Conservation (phyloP, 2,329 filamentous ascomycete species). For the Trichoderma harzianum region DNA sequence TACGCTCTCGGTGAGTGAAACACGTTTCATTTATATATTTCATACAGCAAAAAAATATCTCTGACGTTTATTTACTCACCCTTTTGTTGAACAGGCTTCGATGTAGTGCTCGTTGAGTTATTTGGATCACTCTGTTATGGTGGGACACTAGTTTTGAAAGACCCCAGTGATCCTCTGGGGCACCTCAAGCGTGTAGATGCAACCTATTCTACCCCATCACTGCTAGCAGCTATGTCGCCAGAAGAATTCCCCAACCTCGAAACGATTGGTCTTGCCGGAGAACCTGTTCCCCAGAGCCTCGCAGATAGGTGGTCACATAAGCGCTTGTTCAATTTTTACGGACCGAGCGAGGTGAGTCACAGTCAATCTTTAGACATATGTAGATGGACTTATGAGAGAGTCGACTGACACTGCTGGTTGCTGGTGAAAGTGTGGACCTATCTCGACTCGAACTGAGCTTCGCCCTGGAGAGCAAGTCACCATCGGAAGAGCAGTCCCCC, state of each 20-base stretch:
- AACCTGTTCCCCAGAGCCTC: neutral
- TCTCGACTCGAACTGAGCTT: neutral
- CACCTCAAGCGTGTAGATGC: neutral
- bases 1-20: neutral
- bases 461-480: neutral
- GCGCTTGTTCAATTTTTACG: conserved; percentile 3
- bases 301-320: neutral
- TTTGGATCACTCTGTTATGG: neutral
- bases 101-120: neutral
- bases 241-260: neutral
- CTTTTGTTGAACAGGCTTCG: neutral
- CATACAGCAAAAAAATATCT: neutral
- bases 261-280: neutral
- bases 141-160: neutral
- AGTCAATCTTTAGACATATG: neutral
- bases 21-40: too few relatives aligned
- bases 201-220: neutral
- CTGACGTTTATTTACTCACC: neutral
- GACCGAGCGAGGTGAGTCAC: neutral
- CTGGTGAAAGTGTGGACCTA: neutral
- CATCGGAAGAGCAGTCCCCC: neutral
- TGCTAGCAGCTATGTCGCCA: neutral
- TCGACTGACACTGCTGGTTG: neutral
- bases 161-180: neutral
- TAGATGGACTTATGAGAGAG: neutral